A percentile compares a stretch with the other conserved stretches of the same genome.
phyloP scores from a whole-genome alignment of 2,329 filamentous ascomycete genomes.

The Davidsoniella neocaledoniae region DNA sequence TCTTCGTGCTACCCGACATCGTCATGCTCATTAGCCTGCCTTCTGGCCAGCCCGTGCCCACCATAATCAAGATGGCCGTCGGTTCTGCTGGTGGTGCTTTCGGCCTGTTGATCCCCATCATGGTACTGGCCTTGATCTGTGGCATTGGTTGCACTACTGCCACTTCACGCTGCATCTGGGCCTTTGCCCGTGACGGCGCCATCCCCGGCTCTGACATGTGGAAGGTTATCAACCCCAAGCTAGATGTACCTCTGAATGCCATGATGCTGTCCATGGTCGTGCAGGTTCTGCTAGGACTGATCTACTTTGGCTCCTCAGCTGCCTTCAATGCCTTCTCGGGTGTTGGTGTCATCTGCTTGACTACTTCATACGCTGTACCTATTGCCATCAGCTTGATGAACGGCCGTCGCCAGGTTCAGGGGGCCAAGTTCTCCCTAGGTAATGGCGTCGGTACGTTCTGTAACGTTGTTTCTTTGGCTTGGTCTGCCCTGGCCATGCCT shows the following conservation, averaged over 20 bases:
- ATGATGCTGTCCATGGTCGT: conserved; percentile 56
- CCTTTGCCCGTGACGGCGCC: conserved; percentile 53
- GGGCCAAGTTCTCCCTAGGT: conserved; percentile 44
- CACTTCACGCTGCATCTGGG: conserved; percentile 49
- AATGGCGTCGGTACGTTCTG: conserved; percentile 36
- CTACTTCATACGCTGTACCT: conserved; percentile 49
- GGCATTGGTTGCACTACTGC: conserved; percentile 55
- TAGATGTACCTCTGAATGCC: conserved; percentile 51
- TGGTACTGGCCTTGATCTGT: conserved; percentile 49
- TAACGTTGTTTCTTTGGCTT: conserved; percentile 49
- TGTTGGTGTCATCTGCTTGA: conserved; percentile 53
- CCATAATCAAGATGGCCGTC: conserved; percentile 45
- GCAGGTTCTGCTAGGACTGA: conserved; percentile 44
- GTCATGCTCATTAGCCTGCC: conserved; percentile 33
- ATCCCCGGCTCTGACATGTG: conserved; percentile 46
- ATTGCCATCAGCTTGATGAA: conserved; percentile 46
- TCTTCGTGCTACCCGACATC: conserved; percentile 53
- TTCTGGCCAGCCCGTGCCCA: conserved; percentile 45
- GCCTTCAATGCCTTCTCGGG: conserved; percentile 61
- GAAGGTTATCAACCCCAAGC: conserved; percentile 41
- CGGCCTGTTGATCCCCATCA: conserved; percentile 43
- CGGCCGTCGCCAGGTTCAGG: conserved; percentile 40
- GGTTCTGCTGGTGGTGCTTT: conserved; percentile 45
- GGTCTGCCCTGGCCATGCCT: conserved; percentile 51
- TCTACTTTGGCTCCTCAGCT: conserved; percentile 52